Base-by-base conservation (phyloP, 129 eudicot genomes). In the Ambrosia trifida region DNA sequence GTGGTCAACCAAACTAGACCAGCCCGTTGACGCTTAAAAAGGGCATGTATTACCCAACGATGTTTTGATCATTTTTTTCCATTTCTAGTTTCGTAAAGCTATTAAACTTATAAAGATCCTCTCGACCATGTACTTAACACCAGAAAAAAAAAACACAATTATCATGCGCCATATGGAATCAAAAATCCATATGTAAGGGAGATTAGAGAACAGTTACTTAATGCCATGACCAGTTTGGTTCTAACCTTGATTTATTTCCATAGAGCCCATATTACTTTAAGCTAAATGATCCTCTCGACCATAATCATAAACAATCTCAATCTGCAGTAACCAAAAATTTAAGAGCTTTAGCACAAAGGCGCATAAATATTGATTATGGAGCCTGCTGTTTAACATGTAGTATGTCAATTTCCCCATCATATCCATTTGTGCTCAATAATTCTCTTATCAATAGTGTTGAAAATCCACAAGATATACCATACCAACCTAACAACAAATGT, bases 301-400 rank as follows among this genome's bases (percentile, higher is more conserved):
- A 79, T 87, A 90, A 83, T 94, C 74, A 13, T 89, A 86, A 32
- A 90, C 70, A 40, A 94, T 94, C 89, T 89, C 97, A 81, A 94
- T 94, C 99, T 94, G 91, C 88, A 80, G 19, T 33, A 64, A 61
- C 44, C 73, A 69, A 5, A 49, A 72, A 66, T 12, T 12, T 11
- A 47, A 61, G 16, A 69, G 62, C 57, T 61, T 80, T 31, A 53
- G 72, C 63, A 64, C 45, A 69, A 13, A 49, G 67, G 28, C 51
- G 62, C 45, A 64, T 35, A 73, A 7, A 59, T 43, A 32, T 36
- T 36, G 24, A 62, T 62, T 14, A 59, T 28, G 65, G 19, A 28
- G 63, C 63, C 44, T 32, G 44, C 32, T 33, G 3, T 20, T 8
- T 51, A 51, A 28, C 58, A 51, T 11, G 13, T 33, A 46, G 12